These are phyloP conservation scores for Elongisporangium anandrum DNA, from an alignment of 352 stramenopile genomes.

Conservation along the genomic window DNA sequence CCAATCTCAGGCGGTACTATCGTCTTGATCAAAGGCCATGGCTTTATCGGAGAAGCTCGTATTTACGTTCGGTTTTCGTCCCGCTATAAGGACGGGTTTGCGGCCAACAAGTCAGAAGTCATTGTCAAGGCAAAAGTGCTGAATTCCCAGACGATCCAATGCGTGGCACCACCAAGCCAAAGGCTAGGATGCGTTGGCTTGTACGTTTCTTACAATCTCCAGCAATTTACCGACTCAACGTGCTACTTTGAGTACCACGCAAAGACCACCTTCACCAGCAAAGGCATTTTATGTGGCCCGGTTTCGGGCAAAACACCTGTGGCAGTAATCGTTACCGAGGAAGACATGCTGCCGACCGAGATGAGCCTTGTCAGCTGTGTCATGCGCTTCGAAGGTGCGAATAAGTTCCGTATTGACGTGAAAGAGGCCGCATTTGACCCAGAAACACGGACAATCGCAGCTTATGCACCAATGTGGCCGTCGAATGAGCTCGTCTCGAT, in stretches of 20 bases:
- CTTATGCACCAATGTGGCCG: conserved; percentile 41
- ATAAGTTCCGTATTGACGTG: conserved; percentile 18
- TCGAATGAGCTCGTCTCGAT: conserved; percentile 53
- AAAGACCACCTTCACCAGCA: conserved; percentile 30
- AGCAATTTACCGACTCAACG: conserved; percentile 62
- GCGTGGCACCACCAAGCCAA: conserved; percentile 27
- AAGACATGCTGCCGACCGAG: conserved; percentile 36
- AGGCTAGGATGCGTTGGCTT: conserved; percentile 33
- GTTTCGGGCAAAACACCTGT: conserved; percentile 54
- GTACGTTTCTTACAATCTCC: conserved; percentile 67
- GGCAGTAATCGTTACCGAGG: conserved; percentile 31
- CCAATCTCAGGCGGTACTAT: conserved; percentile 37
- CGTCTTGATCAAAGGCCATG: conserved; percentile 47
- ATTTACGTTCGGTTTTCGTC: conserved; percentile 69
- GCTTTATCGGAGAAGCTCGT: conserved; percentile 52
- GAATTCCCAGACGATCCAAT: conserved; percentile 48
- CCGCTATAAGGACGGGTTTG: conserved; percentile 25
- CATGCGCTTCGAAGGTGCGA: conserved; percentile 48
- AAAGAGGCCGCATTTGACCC: conserved; percentile 32
- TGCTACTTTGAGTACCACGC: conserved; percentile 72
- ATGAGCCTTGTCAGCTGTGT: conserved; percentile 28
- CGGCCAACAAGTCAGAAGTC: conserved; percentile 23
- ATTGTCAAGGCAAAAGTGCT: conserved; percentile 48
- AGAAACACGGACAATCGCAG: conserved; percentile 24
- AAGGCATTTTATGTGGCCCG: conserved; percentile 45